phyloP scores from a whole-genome alignment of 148 eudicot genomes.

The Drosera capensis region DNA sequence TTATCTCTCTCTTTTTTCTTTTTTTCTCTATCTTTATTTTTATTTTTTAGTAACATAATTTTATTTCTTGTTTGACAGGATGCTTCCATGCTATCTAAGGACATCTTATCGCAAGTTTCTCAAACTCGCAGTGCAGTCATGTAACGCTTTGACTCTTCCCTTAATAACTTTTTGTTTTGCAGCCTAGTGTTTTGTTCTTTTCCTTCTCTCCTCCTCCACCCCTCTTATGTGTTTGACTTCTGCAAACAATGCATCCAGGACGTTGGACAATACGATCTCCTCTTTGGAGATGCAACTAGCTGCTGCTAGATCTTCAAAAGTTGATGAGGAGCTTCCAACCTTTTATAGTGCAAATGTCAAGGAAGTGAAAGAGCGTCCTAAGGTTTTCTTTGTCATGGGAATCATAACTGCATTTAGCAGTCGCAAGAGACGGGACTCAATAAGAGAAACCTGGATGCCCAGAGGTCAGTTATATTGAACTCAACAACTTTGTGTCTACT shows the following conservation, averaged over 20 bases:
- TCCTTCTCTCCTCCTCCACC: neutral
- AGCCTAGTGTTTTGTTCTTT: neutral
- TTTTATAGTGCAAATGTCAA: constrained; percentile 8
- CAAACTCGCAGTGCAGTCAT: constrained; percentile 35
- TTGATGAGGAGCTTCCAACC: constrained; percentile 12
- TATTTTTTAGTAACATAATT: constrained; percentile 1
- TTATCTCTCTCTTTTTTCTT: too few relatives aligned
- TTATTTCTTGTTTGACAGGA: constrained; percentile 14
- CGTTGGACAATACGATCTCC: constrained; percentile 44
- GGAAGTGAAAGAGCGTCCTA: constrained; percentile 23
- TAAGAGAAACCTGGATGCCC: constrained; percentile 75
- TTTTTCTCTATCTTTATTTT: too few relatives aligned
- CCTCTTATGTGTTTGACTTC: neutral
- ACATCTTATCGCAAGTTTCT: constrained; percentile 35
- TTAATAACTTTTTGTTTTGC: neutral
- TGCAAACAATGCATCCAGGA: constrained; percentile 25
- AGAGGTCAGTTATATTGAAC: constrained; percentile 23
- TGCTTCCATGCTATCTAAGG: constrained; percentile 7
- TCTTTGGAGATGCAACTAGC: constrained; percentile 57
- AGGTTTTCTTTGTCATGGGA: constrained; percentile 62
- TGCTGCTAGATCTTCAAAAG: constrained; percentile 38
- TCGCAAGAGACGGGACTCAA: constrained; percentile 67
- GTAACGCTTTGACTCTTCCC: constrained; percentile 20
- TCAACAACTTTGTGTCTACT: neutral
- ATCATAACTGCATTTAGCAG: constrained; percentile 71